Conservation (phyloP, 768 basidiomycete species). For the Clitopilus hobsonii region DNA sequence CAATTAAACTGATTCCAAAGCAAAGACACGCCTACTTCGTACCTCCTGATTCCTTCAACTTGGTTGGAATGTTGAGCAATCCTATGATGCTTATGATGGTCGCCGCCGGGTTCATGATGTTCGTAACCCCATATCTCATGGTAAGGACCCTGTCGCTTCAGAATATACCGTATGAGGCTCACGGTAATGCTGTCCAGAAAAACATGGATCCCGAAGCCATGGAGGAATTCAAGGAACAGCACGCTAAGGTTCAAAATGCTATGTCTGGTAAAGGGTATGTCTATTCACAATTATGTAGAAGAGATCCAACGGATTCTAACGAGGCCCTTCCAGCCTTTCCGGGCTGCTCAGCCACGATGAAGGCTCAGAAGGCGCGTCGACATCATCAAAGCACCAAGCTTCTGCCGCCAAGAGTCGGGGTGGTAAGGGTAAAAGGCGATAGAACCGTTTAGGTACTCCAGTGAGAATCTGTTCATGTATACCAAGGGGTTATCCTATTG, state of each 20-base stretch:
- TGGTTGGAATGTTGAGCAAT: slow-evolving; percentile 72
- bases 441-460: slow-evolving; percentile 2
- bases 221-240: slow-evolving; percentile 59
- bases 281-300: neutral
- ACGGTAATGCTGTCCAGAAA: slow-evolving; percentile 44
- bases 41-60: slow-evolving; percentile 67
- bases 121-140: slow-evolving; percentile 74
- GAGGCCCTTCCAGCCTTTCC: slow-evolving; percentile 32
- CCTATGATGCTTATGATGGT: slow-evolving; percentile 85
- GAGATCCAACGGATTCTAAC: neutral
- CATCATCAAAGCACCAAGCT: neutral
- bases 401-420: slow-evolving; percentile 16
- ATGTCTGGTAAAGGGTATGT: slow-evolving; percentile 43
- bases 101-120: slow-evolving; percentile 58
- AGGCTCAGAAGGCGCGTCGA: slow-evolving; percentile 9
- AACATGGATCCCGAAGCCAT: slow-evolving; percentile 69
- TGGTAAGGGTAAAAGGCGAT: slow-evolving; percentile 33
- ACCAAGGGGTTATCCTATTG: neutral
- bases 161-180: slow-evolving; percentile 4
- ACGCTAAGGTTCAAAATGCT: slow-evolving; percentile 57
- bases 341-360: slow-evolving; percentile 27
- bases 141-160: slow-evolving; percentile 29
- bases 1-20: slow-evolving; percentile 51
- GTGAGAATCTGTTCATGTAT: neutral
- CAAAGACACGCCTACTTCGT: slow-evolving; percentile 61